Base-by-base conservation (phyloP, 2,329 filamentous ascomycete species). In the Myriosclerotinia scirpicola region DNA sequence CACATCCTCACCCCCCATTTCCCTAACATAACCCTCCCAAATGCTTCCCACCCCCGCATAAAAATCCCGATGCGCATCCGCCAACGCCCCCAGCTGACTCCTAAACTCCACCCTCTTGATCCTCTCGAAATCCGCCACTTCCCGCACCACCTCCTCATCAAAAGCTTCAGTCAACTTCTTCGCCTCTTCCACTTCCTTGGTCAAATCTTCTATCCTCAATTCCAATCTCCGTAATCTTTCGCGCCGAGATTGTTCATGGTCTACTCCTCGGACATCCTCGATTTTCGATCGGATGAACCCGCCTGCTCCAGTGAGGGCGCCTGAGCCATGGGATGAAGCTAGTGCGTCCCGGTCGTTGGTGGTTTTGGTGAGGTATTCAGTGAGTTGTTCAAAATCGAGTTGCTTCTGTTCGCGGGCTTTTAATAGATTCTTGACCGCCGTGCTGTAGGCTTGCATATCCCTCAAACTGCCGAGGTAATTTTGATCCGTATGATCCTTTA, bases 331-430 rank as follows among this genome's bases (percentile, higher is more conserved):
- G 14, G 88, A 87, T 0, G 87, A 86, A 11, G 84, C 83, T 22
- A 77, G 69, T 5, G 70, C 83, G 78, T 99, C 95, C 58, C 93
- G 90, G 78, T 99, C 95, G 4, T 87, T 81, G 3, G 92, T 92
- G 0, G 92, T 92, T 77, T 96, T 97, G 80, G 91, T 91, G 64
- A 97, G 90, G 78, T 98, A 98, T 77, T 98, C 94, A 38, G 93
- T 96, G 44, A 99, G 84, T 71, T 92, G 93, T 80, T 99, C 95
- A 75, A 94, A 97, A 80, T 99, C 95, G 67, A 99, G 89, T 78
- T 99, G 95, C 77, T 99, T 99, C 80, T 96, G 93, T 80, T 99
- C 95, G 46, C 95, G 89, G 1, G 92, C 92, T 78, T 96, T 96
- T 70, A 99, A 87, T 6, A 99, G 87, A 34, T 87, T 84, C 78